Evolutionary conservation across 192 early-diverging fungal species (phyloP).

Genomic region (Blastocladiella britannica): DNA sequence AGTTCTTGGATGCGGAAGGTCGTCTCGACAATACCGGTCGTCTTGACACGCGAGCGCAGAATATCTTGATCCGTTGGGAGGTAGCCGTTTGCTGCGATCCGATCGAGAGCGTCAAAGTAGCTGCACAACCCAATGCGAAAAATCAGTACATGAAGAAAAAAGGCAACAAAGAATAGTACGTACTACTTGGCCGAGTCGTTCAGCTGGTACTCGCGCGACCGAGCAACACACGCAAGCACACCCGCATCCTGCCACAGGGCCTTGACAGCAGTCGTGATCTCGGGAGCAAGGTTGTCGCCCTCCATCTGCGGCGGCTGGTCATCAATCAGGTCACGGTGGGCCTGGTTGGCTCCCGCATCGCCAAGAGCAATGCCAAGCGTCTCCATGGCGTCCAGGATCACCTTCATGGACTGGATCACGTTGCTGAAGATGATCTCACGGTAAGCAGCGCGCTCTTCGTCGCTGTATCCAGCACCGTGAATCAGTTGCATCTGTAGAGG

Average conservation of each 20-base stretch:
- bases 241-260: constrained; percentile 20
- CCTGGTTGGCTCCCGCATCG: constrained; percentile 1
- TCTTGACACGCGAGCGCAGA: constrained; percentile 33
- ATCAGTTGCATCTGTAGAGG: constrained; percentile 36
- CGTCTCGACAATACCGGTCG: constrained; percentile 41
- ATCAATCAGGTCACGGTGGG: constrained; percentile 13
- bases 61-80: constrained; percentile 37
- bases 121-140: constrained; percentile 6
- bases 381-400: constrained; percentile 24
- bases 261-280: constrained; percentile 20
- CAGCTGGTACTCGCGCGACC: constrained; percentile 22
- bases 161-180: constrained; percentile 2
- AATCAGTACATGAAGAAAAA: not conserved
- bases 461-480: constrained; percentile 26
- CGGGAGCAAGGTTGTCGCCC: constrained; percentile 16
- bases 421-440: constrained; percentile 23
- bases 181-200: constrained; percentile 32
- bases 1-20: constrained; percentile 26
- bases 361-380: constrained; percentile 1
- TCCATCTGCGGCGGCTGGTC: constrained; percentile 14
- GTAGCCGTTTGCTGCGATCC: constrained; percentile 19
- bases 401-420: constrained; percentile 23
- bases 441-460: constrained; percentile 20
- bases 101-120: constrained; percentile 28
- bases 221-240: constrained; percentile 16